Percentiles rank a stretch among this genome's conserved stretches.
These are phyloP conservation scores for Pseudocercospora crystallina DNA, from an alignment of 2,329 filamentous ascomycete species.

Conservation along the genomic window DNA sequence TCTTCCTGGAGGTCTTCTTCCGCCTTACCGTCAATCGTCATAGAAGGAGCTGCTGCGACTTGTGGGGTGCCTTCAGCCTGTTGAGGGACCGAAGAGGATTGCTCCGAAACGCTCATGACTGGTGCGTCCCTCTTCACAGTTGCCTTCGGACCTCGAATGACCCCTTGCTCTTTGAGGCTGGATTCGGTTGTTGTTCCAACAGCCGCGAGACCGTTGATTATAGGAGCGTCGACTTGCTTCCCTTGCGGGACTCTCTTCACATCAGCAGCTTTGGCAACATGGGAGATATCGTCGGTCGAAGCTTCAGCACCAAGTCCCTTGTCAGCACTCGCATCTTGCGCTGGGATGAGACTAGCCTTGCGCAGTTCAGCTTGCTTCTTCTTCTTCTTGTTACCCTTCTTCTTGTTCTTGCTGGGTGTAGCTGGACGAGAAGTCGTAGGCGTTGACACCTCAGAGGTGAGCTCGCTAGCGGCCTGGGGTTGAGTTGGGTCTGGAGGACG, in stretches of 20 bases:
- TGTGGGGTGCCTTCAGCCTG: too few species aligned
- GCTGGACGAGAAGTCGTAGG: conserved; percentile 19
- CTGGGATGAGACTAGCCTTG: conserved; percentile 2
- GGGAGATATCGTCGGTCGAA: not conserved
- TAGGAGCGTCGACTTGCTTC: too few species aligned
- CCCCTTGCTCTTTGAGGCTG: too few species aligned
- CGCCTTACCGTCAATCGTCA: not conserved
- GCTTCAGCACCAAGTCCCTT: not conserved
- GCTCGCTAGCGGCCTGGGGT: too few species aligned
- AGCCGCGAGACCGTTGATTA: too few species aligned
- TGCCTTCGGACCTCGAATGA: too few species aligned
- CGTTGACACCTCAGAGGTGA: conserved; percentile 1
- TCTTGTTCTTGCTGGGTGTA: conserved; percentile 22
- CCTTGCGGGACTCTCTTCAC: not conserved
- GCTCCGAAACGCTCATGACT: not conserved
- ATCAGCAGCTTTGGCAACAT: not conserved
- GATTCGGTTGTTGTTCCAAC: too few species aligned
- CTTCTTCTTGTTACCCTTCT: conserved; percentile 14
- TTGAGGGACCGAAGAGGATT: not conserved
- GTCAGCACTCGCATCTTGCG: conserved; percentile 7
- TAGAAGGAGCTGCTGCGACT: not conserved
- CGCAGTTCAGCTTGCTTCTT: conserved; percentile 14
- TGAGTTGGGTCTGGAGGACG: too few species aligned
- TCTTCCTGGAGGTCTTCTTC: not conserved
- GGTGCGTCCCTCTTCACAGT: not conserved